Percentiles rank a stretch among this genome's conserved stretches.
Evolutionary conservation across 257 asterid genomes (phyloP).

Genomic region (Nicotiana obtusifolia): DNA sequence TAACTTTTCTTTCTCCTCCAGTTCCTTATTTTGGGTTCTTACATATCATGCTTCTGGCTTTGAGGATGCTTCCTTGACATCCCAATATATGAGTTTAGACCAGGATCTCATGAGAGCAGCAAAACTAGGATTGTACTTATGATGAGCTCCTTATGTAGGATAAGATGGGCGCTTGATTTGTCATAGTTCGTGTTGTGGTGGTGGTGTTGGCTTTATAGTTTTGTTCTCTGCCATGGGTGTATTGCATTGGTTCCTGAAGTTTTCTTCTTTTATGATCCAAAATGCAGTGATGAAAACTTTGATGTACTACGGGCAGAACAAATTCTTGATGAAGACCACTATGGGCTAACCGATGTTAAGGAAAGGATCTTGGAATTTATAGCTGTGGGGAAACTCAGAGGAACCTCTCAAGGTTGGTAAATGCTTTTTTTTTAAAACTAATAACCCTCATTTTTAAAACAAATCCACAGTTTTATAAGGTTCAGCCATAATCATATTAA

Average conservation of each 20-base stretch:
- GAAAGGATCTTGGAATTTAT: slow-evolving; percentile 98
- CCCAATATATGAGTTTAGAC: slow-evolving; percentile 1
- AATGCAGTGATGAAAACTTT: slow-evolving; percentile 85
- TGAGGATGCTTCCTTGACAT: neutral
- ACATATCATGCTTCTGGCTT: neutral
- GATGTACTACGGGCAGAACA: slow-evolving; percentile 76
- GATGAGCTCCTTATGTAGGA: slow-evolving; percentile 1
- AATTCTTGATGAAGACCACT: slow-evolving; percentile 96
- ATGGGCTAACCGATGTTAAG: slow-evolving; percentile 93
- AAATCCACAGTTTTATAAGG: neutral
- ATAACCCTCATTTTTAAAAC: neutral
- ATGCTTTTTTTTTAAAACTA: neutral
- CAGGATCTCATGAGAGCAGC: neutral
- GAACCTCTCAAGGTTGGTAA: slow-evolving; percentile 86
- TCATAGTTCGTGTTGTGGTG: neutral
- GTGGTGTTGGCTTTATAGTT: neutral
- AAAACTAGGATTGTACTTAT: neutral
- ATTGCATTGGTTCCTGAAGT: slow-evolving; percentile 9
- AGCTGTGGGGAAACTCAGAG: slow-evolving; percentile 98
- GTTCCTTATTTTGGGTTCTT: neutral
- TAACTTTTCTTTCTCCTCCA: neutral
- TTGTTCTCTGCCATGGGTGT: neutral
- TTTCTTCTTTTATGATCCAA: slow-evolving; percentile 13
- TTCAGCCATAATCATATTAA: neutral
- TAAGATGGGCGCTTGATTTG: neutral